Base-by-base conservation (phyloP, 176 grass and related monocot species). In the Musa beccarii region DNA sequence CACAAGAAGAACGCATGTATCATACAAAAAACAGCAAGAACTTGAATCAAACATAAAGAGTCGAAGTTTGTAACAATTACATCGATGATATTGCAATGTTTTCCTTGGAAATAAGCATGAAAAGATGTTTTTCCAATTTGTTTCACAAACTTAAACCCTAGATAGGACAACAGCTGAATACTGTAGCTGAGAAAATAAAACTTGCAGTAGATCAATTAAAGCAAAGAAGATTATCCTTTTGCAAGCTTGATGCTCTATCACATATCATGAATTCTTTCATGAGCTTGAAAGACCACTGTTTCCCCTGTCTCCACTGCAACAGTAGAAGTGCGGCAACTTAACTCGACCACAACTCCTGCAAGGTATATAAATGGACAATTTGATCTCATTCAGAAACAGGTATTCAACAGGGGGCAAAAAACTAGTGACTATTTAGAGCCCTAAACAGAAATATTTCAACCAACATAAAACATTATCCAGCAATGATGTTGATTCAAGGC, bases 281-380 rank as follows among this genome's bases (percentile, higher is more conserved):
- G 16, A 82, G 52, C 75, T 79, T 20, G 69, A 82, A 28, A 14
- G 14, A 61, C 43, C 72, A 75, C 72, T 67, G 52, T 21, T 91
- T 63, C 86, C 87, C 83, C 24, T 90, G 54, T 93, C 91, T 51
- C 90, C 94, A 2, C 94, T 93, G 82, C 94, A 98, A 21, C 94
- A 98, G 72, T 89, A 98, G 80, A 90, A 98, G 43, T 93, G 90
- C 2, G 94, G 94, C 43, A 98, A 83, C 75, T 93, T 98, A 59
- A 98, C 94, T 73, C 90, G 85, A 53, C 90, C 94, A n/a, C 94
- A 98, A 50, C 86, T 85, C 78, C 94, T 98, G 82, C 81, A 80
- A 83, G 26, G 11, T 26, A 70, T 49, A 79, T 59, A 75, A 70
- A 50, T 24, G 29, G 19, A 29, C 10, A 16, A 29, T 26, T 19